Percentiles rank a stretch among this genome's conserved stretches.
Conservation (phyloP, 1,284 basidiomycete genomes). For the Pascua guehoae region DNA sequence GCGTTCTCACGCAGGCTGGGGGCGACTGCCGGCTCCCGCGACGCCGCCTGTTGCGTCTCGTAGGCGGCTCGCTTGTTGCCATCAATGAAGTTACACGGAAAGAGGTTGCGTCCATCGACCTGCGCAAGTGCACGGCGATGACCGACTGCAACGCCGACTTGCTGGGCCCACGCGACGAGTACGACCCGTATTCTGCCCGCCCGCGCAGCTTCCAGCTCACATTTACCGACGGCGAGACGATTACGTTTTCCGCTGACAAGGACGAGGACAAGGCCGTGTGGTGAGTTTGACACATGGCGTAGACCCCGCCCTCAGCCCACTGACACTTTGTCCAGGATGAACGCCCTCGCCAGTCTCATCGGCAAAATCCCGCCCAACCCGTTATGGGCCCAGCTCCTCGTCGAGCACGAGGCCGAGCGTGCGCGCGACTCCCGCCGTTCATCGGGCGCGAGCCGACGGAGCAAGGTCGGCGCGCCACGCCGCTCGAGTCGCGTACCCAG, state of each 20-base stretch:
- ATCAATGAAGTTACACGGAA: conserved; percentile 93
- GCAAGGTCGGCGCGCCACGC: not conserved
- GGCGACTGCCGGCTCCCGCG: conserved; percentile 94
- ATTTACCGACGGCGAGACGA: conserved; percentile 75
- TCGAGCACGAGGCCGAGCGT: conserved; percentile 19
- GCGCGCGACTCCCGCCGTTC: not conserved
- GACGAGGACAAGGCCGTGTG: conserved; percentile 83
- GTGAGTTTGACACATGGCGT: conserved; percentile 53
- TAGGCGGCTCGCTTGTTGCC: conserved; percentile 81
- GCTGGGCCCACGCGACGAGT: conserved; percentile 51
- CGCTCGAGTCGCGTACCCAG: not conserved
- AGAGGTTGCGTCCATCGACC: conserved; percentile 82
- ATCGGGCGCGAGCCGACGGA: not conserved
- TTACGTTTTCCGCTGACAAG: conserved; percentile 86
- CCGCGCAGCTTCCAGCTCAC: conserved; percentile 77
- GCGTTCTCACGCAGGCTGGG: conserved; percentile 88
- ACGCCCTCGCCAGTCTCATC: conserved; percentile 71
- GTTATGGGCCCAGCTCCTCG: conserved; percentile 78
- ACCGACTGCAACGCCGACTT: conserved; percentile 59
- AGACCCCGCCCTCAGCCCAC: conserved; percentile 6
- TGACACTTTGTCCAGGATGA: conserved; percentile 58
- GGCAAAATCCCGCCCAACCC: conserved; percentile 84
- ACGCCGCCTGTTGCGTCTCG: conserved; percentile 77
- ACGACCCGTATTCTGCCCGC: conserved; percentile 59
- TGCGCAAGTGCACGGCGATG: conserved; percentile 74